A percentile compares a stretch with the other conserved stretches of the same genome.
Evolutionary conservation across 2,329 filamentous ascomycete genomes (phyloP).

Genomic region (Fusarium sulawesiense): DNA sequence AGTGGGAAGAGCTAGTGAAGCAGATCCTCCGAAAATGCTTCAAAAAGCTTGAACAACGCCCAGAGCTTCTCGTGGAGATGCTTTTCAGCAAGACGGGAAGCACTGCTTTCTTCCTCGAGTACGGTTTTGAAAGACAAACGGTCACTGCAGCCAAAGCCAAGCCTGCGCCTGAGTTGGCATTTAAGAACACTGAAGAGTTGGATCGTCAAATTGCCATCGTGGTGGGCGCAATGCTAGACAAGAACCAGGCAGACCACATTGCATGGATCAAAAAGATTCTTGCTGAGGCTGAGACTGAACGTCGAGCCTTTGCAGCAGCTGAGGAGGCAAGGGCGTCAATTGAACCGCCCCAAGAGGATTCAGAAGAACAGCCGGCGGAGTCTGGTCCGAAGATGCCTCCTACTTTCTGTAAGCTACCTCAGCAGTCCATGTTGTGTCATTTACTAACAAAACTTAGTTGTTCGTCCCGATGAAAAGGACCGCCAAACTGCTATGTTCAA

Average conservation of each 20-base stretch:
- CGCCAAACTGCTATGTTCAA: constrained; percentile 84
- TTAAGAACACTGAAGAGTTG: constrained; percentile 76
- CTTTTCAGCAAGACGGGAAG: constrained; percentile 91
- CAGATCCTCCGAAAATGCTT: constrained; percentile 85
- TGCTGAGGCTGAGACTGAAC: constrained; percentile 74
- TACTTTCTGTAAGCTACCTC: constrained; percentile 49
- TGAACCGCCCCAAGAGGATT: constrained; percentile 51
- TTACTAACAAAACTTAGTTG: constrained; percentile 57
- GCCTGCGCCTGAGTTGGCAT: constrained; percentile 83
- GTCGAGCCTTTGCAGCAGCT: constrained; percentile 80
- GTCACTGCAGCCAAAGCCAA: constrained; percentile 71
- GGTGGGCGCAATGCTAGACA: constrained; percentile 82
- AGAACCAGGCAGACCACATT: constrained; percentile 79
- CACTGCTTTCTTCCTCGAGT: constrained; percentile 88
- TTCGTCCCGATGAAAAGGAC: constrained; percentile 73
- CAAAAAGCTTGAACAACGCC: constrained; percentile 86
- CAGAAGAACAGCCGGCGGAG: constrained; percentile 44
- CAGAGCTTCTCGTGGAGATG: constrained; percentile 88
- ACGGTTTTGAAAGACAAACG: constrained; percentile 88
- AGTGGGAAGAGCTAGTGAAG: constrained; percentile 90
- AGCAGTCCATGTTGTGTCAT: background rate
- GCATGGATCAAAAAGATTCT: constrained; percentile 84
- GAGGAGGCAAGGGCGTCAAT: constrained; percentile 67
- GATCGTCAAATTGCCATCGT: constrained; percentile 82
- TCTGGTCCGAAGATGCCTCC: constrained; percentile 48